Evolutionary conservation across 139 green algal species (phyloP), one percentile per base, ranked within the genome.

Genomic region (Prasinococcaceae sp.): DNA sequence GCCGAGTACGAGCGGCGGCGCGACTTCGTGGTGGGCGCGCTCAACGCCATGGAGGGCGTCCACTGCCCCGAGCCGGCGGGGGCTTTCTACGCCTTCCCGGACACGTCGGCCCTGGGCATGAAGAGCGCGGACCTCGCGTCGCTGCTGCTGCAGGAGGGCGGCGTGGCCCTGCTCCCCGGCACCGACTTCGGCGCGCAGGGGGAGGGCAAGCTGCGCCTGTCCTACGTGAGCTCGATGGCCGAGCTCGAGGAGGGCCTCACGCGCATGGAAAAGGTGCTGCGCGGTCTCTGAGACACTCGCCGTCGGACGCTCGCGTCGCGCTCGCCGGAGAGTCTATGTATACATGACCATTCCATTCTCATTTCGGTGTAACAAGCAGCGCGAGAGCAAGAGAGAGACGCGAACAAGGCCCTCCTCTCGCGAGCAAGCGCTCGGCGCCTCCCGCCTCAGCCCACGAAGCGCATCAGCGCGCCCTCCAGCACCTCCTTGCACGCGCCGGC

Each of bases 71-170:
- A 22, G 17, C 53, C 53, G n/a, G n/a, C 17, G n/a, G 53, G 53
- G 19, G 53, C 53, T 3, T 61, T 61, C 26, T 61, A 61, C 53
- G 41, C 29, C 17, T 61, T 61, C 14, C 53, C 53, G 4, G 25
- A 53, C 8, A 14, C 50, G n/a, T 17, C 20, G 16, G 22, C n/a
- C 5, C 19, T 35, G 23, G 30, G 50, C 5, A 32, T 47, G 30
- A 14, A 14, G 35, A 19, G 19, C 4, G 22, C 37, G 22, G 32
- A 58, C 6, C 19, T 58, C 35, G 50, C 50, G 3, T 19, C 46
- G 23, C 30, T 37, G 9, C 36, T 58, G 33, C 50, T 58, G 19
- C 14, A 49, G 6, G 36, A 47, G 19, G 35, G 30, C 32, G 50
- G 50, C 50, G 50, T 58, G 19, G 50, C 50, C 17, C 5, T 58